Conservation (phyloP, 495 filamentous ascomycete genomes). For the Geopyxis carbonaria region DNA sequence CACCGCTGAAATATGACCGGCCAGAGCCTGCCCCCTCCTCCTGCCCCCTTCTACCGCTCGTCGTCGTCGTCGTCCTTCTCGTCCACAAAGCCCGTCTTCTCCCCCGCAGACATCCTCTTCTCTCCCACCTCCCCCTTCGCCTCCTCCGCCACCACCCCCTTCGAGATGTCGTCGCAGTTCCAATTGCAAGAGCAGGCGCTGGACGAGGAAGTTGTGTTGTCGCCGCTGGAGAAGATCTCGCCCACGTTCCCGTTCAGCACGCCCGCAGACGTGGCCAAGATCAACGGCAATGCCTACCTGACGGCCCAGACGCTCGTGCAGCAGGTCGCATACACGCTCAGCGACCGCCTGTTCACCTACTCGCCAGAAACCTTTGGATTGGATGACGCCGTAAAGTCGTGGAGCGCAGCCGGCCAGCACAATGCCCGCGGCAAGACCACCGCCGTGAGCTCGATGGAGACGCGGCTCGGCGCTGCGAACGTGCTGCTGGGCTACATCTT, state of each 20-base stretch:
- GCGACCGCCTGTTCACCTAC: constrained; percentile 92
- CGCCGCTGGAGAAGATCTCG: constrained; percentile 29
- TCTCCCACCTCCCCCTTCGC: too few species aligned
- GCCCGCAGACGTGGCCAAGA: constrained; percentile 40
- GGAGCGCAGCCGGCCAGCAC: constrained; percentile 45
- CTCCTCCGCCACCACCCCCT: not conserved
- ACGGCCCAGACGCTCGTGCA: constrained; percentile 85
- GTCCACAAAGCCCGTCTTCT: not conserved
- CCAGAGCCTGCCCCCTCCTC: not conserved
- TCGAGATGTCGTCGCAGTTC: constrained; percentile 5
- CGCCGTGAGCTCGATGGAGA: constrained; percentile 62
- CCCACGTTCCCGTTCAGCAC: constrained; percentile 47
- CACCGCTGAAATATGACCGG: too few species aligned
- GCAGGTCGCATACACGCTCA: constrained; percentile 83
- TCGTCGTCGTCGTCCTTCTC: constrained; percentile 4
- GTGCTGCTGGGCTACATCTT: constrained; percentile 95
- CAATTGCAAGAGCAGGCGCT: constrained; percentile 15
- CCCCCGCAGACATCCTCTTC: constrained; percentile 1
- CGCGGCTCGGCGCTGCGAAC: constrained; percentile 71
- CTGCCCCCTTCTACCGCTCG: constrained; percentile 3
- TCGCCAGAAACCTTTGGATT: constrained; percentile 85
- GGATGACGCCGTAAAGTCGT: constrained; percentile 60
- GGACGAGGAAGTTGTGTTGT: constrained; percentile 10
- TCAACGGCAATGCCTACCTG: constrained; percentile 76
- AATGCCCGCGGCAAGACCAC: constrained; percentile 74